Evolutionary conservation across 1,284 basidiomycete genomes (phyloP).

Genomic region (Rhodotorula sp.): DNA sequence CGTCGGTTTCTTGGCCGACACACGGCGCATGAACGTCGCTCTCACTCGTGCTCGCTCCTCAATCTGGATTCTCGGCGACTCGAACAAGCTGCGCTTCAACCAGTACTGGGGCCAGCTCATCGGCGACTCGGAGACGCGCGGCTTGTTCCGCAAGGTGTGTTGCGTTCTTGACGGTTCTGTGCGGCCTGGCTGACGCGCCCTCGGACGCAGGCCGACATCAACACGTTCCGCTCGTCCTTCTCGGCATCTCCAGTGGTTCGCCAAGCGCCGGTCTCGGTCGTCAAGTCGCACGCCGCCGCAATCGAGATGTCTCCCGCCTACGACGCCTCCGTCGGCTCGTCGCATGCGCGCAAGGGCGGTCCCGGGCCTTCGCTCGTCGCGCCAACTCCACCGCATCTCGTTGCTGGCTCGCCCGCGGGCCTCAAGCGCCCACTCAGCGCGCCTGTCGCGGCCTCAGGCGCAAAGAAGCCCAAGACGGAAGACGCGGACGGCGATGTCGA

Average conservation of each 20-base stretch:
- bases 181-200: neutral
- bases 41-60: conserved; percentile 93
- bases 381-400: conserved; percentile 4
- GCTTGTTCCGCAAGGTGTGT: conserved; percentile 53
- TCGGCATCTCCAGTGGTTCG: conserved; percentile 12
- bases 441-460: neutral
- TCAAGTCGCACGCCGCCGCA: conserved; percentile 17
- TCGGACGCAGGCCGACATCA: conserved; percentile 12
- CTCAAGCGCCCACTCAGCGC: conserved; percentile 23
- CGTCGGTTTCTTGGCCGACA: conserved; percentile 76
- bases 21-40: conserved; percentile 88
- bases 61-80: conserved; percentile 89
- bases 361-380: neutral
- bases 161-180: too few relatives aligned
- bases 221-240: conserved; percentile 18
- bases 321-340: neutral
- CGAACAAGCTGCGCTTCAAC: conserved; percentile 80
- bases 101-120: conserved; percentile 76
- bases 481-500: neutral
- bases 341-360: neutral
- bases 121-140: conserved; percentile 64
- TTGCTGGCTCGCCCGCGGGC: neutral
- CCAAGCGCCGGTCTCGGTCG: neutral
- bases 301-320: conserved; percentile 24
- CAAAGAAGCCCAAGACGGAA: conserved; percentile 24